Conservation (phyloP, 331 rosid species). For the Quercus lobata region DNA sequence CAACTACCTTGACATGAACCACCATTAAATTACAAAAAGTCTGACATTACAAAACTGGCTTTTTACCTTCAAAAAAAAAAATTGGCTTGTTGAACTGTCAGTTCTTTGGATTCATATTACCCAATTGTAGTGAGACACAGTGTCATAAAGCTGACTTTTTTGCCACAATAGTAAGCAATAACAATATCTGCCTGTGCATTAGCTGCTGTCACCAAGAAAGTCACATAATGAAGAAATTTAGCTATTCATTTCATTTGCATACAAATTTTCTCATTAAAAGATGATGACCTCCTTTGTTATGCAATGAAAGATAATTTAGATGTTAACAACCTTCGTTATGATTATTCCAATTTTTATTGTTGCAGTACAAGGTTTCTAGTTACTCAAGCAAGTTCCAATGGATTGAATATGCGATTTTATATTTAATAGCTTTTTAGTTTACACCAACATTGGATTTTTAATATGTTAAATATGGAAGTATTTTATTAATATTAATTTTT, state of each 20-base stretch:
- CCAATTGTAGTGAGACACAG: neutral
- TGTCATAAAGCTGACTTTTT: neutral
- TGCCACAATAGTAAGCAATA: neutral
- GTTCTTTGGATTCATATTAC: neutral
- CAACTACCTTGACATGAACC: neutral
- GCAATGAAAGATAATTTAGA: neutral
- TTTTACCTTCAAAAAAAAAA: neutral
- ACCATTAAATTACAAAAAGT: neutral
- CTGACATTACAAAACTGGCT: neutral
- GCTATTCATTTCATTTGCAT: neutral
- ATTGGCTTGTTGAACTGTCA: neutral
- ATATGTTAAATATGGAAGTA: conserved; percentile 12
- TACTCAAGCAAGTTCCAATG: neutral
- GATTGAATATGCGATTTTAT: neutral
- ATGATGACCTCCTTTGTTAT: neutral
- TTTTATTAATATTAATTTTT: neutral
- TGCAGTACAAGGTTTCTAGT: conserved; percentile 2
- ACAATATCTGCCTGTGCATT: neutral
- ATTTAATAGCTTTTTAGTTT: conserved; percentile 1
- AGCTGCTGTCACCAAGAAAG: neutral
- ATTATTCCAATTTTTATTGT: neutral
- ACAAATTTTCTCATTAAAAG: neutral
- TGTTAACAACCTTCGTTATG: neutral
- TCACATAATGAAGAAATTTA: neutral
- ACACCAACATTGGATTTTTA: conserved; percentile 1